Evolutionary conservation across 306 rosid species (phyloP).

Genomic region (Datisca glomerata): DNA sequence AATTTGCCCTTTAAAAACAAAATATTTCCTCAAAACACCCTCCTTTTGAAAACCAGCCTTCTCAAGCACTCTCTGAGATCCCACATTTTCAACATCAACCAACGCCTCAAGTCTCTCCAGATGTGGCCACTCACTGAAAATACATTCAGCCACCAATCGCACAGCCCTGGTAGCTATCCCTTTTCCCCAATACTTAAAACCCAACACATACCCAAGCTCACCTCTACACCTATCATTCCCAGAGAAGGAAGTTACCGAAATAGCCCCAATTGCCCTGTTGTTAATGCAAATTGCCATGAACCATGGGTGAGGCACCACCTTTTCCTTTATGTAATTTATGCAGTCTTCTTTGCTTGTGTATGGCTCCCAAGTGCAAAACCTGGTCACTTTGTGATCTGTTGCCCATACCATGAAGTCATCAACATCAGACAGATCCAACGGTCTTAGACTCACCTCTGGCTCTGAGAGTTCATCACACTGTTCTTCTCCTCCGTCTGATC

Average conservation of each 20-base stretch:
- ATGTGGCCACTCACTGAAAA: slow-evolving; percentile 28
- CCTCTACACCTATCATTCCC: slow-evolving; percentile 23
- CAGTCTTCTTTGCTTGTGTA: slow-evolving; percentile 23
- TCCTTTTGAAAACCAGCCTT: slow-evolving; percentile 52
- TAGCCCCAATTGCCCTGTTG: slow-evolving; percentile 36
- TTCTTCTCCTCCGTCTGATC: not conserved
- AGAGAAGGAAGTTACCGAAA: slow-evolving; percentile 19
- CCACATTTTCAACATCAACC: slow-evolving; percentile 42
- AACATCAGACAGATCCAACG: slow-evolving; percentile 21
- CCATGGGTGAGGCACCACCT: slow-evolving; percentile 23
- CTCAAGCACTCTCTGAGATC: slow-evolving; percentile 46
- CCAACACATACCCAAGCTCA: slow-evolving; percentile 48
- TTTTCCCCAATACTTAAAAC: slow-evolving; percentile 44
- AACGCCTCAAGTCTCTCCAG: slow-evolving; percentile 63
- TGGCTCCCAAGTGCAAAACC: slow-evolving; percentile 29
- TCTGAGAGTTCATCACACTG: not conserved
- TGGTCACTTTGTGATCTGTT: slow-evolving; percentile 20
- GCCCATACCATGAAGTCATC: slow-evolving; percentile 45
- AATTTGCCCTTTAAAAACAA: slow-evolving; percentile 19
- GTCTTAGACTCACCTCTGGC: slow-evolving; percentile 25
- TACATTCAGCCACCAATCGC: slow-evolving; percentile 23
- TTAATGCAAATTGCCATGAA: slow-evolving; percentile 48
- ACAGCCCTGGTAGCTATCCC: slow-evolving; percentile 46
- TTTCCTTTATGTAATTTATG: slow-evolving; percentile 10
- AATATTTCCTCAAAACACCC: slow-evolving; percentile 39